A percentile compares a stretch with the other conserved stretches of the same genome.
Evolutionary conservation across 2,329 filamentous ascomycete species (phyloP).

Genomic region (Cercospora sp.): DNA sequence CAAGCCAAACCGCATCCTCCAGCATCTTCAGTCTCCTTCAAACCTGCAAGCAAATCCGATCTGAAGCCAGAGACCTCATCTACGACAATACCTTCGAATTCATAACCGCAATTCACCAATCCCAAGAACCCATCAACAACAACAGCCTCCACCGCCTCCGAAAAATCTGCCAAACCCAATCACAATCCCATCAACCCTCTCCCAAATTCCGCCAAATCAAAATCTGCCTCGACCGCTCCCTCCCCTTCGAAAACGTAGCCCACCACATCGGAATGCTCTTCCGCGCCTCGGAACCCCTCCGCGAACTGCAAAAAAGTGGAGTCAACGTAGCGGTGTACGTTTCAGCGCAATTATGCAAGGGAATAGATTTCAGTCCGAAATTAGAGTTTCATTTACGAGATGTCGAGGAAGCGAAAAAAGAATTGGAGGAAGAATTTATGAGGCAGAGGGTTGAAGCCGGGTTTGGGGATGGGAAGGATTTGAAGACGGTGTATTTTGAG

Average conservation of each 20-base stretch:
- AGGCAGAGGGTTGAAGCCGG: not conserved
- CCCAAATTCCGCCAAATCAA: not conserved
- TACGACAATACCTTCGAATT: conserved; percentile 12
- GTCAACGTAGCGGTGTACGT: conserved; percentile 8
- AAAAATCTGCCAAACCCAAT: not conserved
- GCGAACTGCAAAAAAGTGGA: conserved; percentile 6
- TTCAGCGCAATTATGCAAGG: conserved; percentile 4
- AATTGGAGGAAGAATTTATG: conserved; percentile 2
- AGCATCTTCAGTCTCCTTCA: not conserved
- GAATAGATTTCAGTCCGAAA: conserved; percentile 1
- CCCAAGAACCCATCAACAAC: not conserved
- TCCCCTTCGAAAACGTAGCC: conserved; percentile 7
- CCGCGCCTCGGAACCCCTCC: conserved; percentile 6
- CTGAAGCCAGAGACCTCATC: not conserved
- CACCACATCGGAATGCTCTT: conserved; percentile 10
- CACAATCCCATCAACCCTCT: not conserved
- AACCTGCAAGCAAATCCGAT: conserved; percentile 4
- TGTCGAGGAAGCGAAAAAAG: not conserved
- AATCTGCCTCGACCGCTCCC: not conserved
- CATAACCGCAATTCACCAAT: conserved; percentile 5
- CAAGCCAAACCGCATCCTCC: not conserved
- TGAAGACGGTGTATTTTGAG: conserved; percentile 11
- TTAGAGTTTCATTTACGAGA: conserved; percentile 2
- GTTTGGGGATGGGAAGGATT: conserved; percentile 2
- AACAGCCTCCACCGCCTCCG: conserved; percentile 1